A percentile compares a stretch with the other conserved stretches of the same genome.
Conservation (phyloP, 305 asterid species). For the Fraxinus floribunda region DNA sequence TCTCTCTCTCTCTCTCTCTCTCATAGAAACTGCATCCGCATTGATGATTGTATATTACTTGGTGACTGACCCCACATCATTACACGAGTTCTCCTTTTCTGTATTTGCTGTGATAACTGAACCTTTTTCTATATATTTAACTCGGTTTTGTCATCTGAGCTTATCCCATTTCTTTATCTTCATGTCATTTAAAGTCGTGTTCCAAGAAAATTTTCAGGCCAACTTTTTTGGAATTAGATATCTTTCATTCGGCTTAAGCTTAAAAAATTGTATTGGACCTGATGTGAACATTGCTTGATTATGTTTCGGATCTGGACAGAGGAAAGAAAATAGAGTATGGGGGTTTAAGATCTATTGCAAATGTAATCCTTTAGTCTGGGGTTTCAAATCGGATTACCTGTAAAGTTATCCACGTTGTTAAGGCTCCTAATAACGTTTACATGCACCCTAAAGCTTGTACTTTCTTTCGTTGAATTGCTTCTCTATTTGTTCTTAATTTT, state of each 20-base stretch:
- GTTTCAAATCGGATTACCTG: background rate
- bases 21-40: background rate
- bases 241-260: background rate
- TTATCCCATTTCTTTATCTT: background rate
- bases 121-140: background rate
- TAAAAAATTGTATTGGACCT: background rate
- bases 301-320: background rate
- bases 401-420: background rate
- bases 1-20: slow-evolving; percentile 21
- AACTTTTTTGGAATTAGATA: background rate
- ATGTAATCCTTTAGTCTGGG: background rate
- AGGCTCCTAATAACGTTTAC: background rate
- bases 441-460: background rate
- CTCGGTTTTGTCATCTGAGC: background rate
- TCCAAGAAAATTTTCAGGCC: background rate
- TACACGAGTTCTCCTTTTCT: background rate
- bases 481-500: background rate
- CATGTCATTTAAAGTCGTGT: background rate
- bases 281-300: background rate
- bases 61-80: background rate
- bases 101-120: background rate
- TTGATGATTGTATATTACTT: background rate
- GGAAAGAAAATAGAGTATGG: background rate
- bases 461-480: background rate
- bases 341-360: background rate